Evolutionary conservation across 805 yeast species (phyloP), one percentile per base, ranked within the genome.

Genomic region (Lipomyces sp.): DNA sequence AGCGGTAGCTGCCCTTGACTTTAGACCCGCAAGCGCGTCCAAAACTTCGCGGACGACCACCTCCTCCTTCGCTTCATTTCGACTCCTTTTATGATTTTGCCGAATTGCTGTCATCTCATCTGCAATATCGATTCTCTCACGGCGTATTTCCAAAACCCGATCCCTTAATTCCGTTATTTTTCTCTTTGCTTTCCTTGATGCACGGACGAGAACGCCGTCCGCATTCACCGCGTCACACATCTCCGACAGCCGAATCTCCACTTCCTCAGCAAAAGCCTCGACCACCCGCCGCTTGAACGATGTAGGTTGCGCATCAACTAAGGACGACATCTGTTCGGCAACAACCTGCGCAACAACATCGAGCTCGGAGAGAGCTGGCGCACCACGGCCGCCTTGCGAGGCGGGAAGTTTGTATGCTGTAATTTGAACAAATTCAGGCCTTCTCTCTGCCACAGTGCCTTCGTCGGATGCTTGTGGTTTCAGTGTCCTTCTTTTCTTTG

Each of bases 151-250:
- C 34, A 49, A 22, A 26, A 55, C 35, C 21, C 37, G 33, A n/a
- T 46, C 44, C 4, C 53, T 45, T 23, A 54, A 16, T 10, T 21
- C 32, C 5, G 7, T 19, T 19, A 45, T 35, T 21, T 40, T 45
- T 21, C 43, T 19, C 10, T 31, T 33, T 13, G 49, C 47, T 16
- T 49, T 55, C 26, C 38, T 10, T 7, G 37, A 29, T 5, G 50
- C 39, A 4, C 45, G 49, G 28, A 21, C 19, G 16, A 51, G 21
- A 4, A 39, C 43, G 2, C 41, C 46, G n/a, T 53, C 33, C 8
- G 56, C 41, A n/a, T 53, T 44, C n/a, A 50, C 51, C 13, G 40
- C 53, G 35, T 55, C 60, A 33, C 50, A 43, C 42, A 55, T 32
- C 18, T 41, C 49, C 22, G 39, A 14, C 21, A 55, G 35, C 28